Evolutionary conservation across 306 rosid species (phyloP), one percentile per base, ranked within the genome.

Genomic region (Psophocarpus tetragonolobus): DNA sequence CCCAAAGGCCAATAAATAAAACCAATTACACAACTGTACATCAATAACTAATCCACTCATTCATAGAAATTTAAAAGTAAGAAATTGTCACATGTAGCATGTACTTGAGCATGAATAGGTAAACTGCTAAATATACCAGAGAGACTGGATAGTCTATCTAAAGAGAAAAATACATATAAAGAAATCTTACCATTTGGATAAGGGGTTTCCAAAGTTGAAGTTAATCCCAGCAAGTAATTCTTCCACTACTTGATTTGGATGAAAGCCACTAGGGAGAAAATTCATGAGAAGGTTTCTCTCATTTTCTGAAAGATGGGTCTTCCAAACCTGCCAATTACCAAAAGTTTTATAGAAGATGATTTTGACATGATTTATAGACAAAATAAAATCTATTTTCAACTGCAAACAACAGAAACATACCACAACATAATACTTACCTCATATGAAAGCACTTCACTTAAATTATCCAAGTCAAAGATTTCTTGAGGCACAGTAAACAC

Each of bases 181-280:
- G 58, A 75, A 74, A 82, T 84, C 92, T 81, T 83, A 58, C 99
- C 99, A 95, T 84, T 88, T 88, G 56, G 81, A 81, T 62, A 87
- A 89, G 62, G 97, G 91, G 41, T 82, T 92, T 84, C 98, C 98
- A 74, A 91, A 95, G 80, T 90, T 88, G 80, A 90, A 88, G 81
- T 90, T 76, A 74, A 78, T 84, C 87, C 98, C 98, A 66, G 86
- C 48, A 73, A 95, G 86, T 79, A 95, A 80, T 30, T 87, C 85
- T 81, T 84, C 84, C 76, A 92, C 85, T 79, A 82, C 86, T 73
- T 87, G 80, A 77, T 91, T 87, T 32, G 88, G 84, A 86, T 88
- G 98, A 26, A 60, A 71, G 57, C 87, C 92, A 35, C 65, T 72
- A 15, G 99, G 99, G 50, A 95, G 98, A 85, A 91, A 89, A 61